Base-by-base conservation (phyloP, 192 early-diverging fungal genomes). In the Coemansia sp. region DNA sequence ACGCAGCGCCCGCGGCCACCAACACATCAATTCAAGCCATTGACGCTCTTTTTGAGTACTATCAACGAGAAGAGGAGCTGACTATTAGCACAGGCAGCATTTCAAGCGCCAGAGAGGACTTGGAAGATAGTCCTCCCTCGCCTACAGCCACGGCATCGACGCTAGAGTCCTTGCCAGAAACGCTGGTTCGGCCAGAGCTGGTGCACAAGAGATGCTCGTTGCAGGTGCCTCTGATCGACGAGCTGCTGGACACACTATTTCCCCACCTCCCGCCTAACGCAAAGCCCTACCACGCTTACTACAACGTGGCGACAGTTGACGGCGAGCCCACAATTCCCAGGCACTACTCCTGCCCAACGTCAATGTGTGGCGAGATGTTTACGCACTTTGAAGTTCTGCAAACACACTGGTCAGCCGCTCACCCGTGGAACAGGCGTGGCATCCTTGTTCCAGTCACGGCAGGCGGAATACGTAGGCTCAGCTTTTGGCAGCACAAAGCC, bases 401-500 rank as follows among this genome's bases (percentile, higher is more conserved):
- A 20, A n/a, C 20, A 5, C 75, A 77, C 41, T 77, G 75, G 75
- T 31, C 52, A 14, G 26, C 25, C 14, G 34, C 50, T 55, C 75
- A 77, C 45, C 75, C 75, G 16, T 77, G 75, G 75, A 77, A 77
- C 60, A 38, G 75, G 21, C 69, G 75, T 23, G 61, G 65, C 0
- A 59, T 68, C 8, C 37, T 77, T n/a, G 20, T 71, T 37, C 75
- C 75, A 0, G 75, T 77, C 5, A 36, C 65, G 2, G 75, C 69
- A 0, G 75, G 75, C 10, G 75, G 75, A 0, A 67, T 77, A 21
- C 62, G 75, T 26, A 36, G 69, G n/a, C 48, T 77, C 23, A 48
- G 65, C 13, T 77, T 71, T 9, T 77, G 75, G 75, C 65, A 70
- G 56, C 75, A 77, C 75, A 77, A 77, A 58, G 62, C 37, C 34